phyloP scores from a whole-genome alignment of 306 rosid genomes.

The Medicago lupulina region DNA sequence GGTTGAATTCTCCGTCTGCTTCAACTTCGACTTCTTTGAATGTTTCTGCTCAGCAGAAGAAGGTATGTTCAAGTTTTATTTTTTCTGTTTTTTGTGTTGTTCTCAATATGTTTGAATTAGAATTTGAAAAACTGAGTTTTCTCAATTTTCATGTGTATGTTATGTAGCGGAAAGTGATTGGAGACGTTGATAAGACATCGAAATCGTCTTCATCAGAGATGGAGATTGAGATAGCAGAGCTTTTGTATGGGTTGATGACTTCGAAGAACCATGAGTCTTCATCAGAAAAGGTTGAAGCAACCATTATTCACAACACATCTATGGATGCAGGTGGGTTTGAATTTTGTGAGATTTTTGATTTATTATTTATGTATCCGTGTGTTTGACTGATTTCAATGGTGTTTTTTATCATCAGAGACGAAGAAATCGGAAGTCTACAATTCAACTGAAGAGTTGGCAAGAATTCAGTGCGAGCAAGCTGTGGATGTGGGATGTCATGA shows the following conservation, averaged over 20 bases:
- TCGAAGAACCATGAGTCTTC: slow-evolving; percentile 47
- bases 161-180: slow-evolving; percentile 56
- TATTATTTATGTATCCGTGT: background rate
- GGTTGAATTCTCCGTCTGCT: slow-evolving; percentile 35
- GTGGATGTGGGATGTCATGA: slow-evolving; percentile 40
- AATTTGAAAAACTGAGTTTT: slow-evolving; percentile 14
- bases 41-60: slow-evolving; percentile 53
- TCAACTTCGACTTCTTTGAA: slow-evolving; percentile 50
- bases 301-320: slow-evolving; percentile 11
- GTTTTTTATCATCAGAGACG: slow-evolving; percentile 46
- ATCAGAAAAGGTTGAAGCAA: slow-evolving; percentile 42
- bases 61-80: slow-evolving; percentile 46
- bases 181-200: slow-evolving; percentile 36
- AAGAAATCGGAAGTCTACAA: slow-evolving; percentile 42
- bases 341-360: slow-evolving; percentile 25
- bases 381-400: background rate
- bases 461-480: slow-evolving; percentile 42
- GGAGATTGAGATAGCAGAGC: slow-evolving; percentile 85
- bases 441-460: slow-evolving; percentile 40
- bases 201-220: slow-evolving; percentile 56
- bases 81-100: background rate
- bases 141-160: slow-evolving; percentile 27
- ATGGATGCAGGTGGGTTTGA: slow-evolving; percentile 47
- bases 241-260: slow-evolving; percentile 62
- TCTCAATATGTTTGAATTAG: background rate